Evolutionary conservation across 2,329 filamentous ascomycete genomes (phyloP).

Genomic region (Penicillium psychrosexuale): DNA sequence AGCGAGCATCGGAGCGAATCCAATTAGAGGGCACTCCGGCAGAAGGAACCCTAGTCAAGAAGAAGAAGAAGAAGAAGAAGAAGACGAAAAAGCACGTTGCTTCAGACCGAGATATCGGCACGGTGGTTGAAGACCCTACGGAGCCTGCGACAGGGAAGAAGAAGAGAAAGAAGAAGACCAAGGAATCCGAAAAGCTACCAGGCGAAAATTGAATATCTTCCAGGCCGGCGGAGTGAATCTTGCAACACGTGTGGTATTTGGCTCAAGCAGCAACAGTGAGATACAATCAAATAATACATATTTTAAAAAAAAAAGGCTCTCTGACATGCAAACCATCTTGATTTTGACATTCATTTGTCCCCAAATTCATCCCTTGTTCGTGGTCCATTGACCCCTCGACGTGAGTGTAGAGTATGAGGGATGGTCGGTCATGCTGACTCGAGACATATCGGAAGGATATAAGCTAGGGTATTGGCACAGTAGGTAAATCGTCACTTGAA

Average conservation of each 20-base stretch:
- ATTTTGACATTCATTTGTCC: not conserved
- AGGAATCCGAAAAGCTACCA: not conserved
- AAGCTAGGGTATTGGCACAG: constrained; percentile 16
- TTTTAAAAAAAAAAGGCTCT: not conserved
- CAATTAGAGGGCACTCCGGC: constrained; percentile 48
- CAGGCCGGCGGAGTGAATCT: not conserved
- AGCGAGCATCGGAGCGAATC: constrained; percentile 48
- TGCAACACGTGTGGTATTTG: constrained; percentile 1
- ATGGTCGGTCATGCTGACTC: not conserved
- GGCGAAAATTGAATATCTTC: not conserved
- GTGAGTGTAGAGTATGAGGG: not conserved
- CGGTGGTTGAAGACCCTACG: not conserved
- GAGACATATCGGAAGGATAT: not conserved
- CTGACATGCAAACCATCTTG: not conserved
- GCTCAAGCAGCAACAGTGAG: not conserved
- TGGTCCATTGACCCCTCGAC: not conserved
- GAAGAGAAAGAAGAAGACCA: constrained; percentile 4
- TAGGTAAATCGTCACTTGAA: not conserved
- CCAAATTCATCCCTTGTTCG: not conserved
- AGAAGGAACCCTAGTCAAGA: constrained; percentile 55
- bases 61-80: constrained; percentile 57
- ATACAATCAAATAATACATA: constrained; percentile 7
- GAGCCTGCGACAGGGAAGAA: not conserved
- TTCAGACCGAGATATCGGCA: not conserved
- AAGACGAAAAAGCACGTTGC: constrained; percentile 21